Conservation (phyloP, 306 rosid genomes). For the Inga oerstediana region DNA sequence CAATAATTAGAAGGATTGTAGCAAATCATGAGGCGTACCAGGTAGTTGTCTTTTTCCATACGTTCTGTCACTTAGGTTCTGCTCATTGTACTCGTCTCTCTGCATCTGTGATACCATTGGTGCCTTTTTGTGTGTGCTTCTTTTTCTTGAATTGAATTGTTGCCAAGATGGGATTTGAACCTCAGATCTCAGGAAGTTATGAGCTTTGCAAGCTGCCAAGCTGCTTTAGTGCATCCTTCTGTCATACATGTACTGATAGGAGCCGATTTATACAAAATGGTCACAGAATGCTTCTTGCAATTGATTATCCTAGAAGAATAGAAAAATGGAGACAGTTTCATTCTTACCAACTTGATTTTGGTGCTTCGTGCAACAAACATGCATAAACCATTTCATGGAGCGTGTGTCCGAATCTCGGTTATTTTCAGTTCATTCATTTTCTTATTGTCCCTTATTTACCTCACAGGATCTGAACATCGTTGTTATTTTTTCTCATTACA, state of each 20-base stretch:
- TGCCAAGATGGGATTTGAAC: neutral
- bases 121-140: neutral
- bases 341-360: neutral
- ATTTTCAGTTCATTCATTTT: neutral
- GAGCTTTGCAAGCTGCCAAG: neutral
- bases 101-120: neutral
- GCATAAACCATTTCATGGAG: neutral
- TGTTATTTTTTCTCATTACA: neutral
- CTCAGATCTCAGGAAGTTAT: neutral
- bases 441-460: neutral
- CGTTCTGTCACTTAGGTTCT: neutral
- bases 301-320: neutral
- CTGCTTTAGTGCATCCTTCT: neutral
- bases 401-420: neutral
- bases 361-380: neutral
- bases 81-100: neutral
- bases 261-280: neutral
- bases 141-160: neutral
- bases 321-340: neutral
- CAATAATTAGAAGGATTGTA: slow-evolving; percentile 87
- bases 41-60: slow-evolving; percentile 41
- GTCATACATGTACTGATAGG: neutral
- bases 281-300: neutral
- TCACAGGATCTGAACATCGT: neutral
- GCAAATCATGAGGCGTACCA: slow-evolving; percentile 93